A percentile compares a stretch with the other conserved stretches of the same genome.
Evolutionary conservation across 192 early-diverging fungal species (phyloP).

Genomic region (Spizellomyces punctatus): DNA sequence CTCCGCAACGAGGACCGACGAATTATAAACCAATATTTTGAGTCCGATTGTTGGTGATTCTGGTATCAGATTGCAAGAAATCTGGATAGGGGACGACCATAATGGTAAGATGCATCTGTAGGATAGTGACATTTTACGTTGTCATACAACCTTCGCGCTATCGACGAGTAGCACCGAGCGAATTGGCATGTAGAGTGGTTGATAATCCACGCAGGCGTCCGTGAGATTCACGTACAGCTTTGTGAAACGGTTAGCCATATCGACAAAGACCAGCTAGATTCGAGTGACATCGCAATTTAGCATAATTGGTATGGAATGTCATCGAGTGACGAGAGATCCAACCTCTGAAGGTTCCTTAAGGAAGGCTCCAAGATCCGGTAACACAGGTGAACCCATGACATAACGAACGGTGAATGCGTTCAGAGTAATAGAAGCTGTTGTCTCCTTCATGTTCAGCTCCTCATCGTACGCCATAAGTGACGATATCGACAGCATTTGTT

Average conservation of each 20-base stretch:
- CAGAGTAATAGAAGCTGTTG: slow-evolving; percentile 57
- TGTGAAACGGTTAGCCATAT: slow-evolving; percentile 56
- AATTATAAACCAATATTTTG: slow-evolving; percentile 52
- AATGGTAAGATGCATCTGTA: background rate
- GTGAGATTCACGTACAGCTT: slow-evolving; percentile 59
- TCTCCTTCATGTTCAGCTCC: slow-evolving; percentile 58
- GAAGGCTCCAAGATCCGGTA: slow-evolving; percentile 58
- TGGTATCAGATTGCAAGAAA: slow-evolving; percentile 57
- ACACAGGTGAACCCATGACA: slow-evolving; percentile 40
- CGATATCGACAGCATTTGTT: slow-evolving; percentile 63
- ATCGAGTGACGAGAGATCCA: slow-evolving; percentile 21
- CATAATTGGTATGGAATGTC: background rate
- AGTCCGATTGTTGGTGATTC: slow-evolving; percentile 64
- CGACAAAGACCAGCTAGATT: slow-evolving; percentile 26
- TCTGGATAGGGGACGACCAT: slow-evolving; percentile 31
- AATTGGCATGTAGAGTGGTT: slow-evolving; percentile 53
- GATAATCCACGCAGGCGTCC: slow-evolving; percentile 65
- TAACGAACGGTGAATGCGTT: slow-evolving; percentile 53
- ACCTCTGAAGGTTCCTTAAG: slow-evolving; percentile 56
- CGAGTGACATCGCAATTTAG: background rate
- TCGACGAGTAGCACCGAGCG: slow-evolving; percentile 57
- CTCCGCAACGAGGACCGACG: slow-evolving; percentile 27
- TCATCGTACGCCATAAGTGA: slow-evolving; percentile 53
- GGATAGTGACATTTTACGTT: too few relatives aligned
- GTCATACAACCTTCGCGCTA: slow-evolving; percentile 43